Conservation (phyloP, 1,284 basidiomycete species). For the Golubevia pallescens region DNA sequence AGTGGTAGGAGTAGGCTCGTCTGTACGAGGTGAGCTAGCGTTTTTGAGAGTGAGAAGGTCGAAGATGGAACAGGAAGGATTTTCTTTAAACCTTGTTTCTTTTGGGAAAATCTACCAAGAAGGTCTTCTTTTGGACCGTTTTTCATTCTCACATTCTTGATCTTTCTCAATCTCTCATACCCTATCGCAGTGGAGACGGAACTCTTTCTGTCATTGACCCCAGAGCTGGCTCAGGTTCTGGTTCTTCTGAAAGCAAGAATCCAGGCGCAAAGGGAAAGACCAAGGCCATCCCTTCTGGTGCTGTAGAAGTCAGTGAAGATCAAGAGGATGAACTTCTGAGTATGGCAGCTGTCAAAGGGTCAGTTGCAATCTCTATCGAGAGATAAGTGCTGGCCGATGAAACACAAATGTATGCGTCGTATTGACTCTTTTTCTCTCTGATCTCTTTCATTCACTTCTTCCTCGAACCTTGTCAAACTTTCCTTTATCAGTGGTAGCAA, state of each 20-base stretch:
- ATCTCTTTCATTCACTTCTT: background rate
- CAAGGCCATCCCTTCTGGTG: conserved; percentile 63
- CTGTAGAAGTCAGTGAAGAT: conserved; percentile 82
- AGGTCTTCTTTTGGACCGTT: conserved; percentile 30
- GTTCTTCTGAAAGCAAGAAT: background rate
- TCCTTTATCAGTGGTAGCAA: conserved; percentile 72
- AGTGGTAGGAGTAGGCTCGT: conserved; percentile 35
- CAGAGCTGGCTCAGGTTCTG: conserved; percentile 1
- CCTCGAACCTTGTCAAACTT: background rate
- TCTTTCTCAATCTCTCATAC: background rate
- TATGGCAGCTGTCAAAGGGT: conserved; percentile 81
- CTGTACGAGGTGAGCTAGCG: conserved; percentile 21
- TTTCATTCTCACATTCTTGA: conserved; percentile 8
- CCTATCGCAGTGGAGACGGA: conserved; percentile 77
- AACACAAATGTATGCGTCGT: background rate
- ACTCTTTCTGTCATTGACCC: conserved; percentile 84
- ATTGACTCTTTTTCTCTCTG: conserved; percentile 1
- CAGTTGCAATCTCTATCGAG: conserved; percentile 36
- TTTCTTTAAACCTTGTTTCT: conserved; percentile 86
- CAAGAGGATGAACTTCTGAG: conserved; percentile 94
- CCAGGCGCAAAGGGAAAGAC: background rate
- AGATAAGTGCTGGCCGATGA: background rate
- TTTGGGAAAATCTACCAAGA: too few species aligned
- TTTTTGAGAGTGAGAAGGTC: background rate
- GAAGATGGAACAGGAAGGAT: conserved; percentile 83